Conservation (phyloP, 1,284 basidiomycete genomes). For the Prillingera fragicola region DNA sequence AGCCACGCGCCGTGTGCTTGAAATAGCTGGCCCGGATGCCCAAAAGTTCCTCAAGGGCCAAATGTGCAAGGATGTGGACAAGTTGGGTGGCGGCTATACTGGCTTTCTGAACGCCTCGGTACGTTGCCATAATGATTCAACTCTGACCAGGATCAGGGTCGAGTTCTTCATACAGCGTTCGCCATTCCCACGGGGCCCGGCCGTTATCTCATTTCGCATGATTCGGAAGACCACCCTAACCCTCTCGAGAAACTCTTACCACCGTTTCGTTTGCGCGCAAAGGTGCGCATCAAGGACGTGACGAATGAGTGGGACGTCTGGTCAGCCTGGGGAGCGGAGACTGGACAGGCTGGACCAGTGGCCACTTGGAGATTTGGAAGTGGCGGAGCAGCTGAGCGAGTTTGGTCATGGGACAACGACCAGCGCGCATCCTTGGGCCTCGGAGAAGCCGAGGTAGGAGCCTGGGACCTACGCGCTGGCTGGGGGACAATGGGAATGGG, state of each 20-base stretch:
- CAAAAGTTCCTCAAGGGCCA: slow-evolving; percentile 84
- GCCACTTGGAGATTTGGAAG: slow-evolving; percentile 38
- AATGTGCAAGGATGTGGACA: slow-evolving; percentile 57
- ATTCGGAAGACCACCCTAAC: slow-evolving; percentile 69
- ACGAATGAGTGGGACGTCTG: slow-evolving; percentile 70
- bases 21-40: slow-evolving; percentile 75
- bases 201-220: slow-evolving; percentile 50
- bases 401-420: slow-evolving; percentile 32
- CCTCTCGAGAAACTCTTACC: slow-evolving; percentile 32
- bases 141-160: slow-evolving; percentile 56
- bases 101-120: slow-evolving; percentile 84
- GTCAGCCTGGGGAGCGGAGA: slow-evolving; percentile 62
- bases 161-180: slow-evolving; percentile 83
- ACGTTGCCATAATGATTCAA: slow-evolving; percentile 27
- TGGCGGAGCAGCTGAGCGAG: slow-evolving; percentile 39
- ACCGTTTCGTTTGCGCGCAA: slow-evolving; percentile 81
- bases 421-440: slow-evolving; percentile 18
- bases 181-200: slow-evolving; percentile 56
- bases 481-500: slow-evolving; percentile 61
- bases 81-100: slow-evolving; percentile 61
- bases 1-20: slow-evolving; percentile 61
- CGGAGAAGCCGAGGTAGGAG: slow-evolving; percentile 34
- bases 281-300: slow-evolving; percentile 75
- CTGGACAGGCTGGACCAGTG: slow-evolving; percentile 1
- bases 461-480: slow-evolving; percentile 62